Percentiles rank a stretch among this genome's conserved stretches.
phyloP scores from a whole-genome alignment of 2,329 filamentous ascomycete genomes.

The Tolypocladium paradoxum region DNA sequence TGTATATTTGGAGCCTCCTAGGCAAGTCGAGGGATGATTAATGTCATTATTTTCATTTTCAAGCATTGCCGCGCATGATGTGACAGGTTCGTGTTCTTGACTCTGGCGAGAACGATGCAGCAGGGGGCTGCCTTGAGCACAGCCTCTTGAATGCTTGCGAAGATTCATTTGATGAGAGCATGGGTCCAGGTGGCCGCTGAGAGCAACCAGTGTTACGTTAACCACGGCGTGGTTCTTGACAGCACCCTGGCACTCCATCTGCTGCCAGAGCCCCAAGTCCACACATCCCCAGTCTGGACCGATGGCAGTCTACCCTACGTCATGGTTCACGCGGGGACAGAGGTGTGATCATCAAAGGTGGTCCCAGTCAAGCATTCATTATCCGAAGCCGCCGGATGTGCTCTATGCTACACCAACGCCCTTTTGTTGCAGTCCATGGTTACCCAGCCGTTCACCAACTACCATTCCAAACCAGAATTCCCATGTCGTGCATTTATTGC shows the following conservation, averaged over 20 bases:
- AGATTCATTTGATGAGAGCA: neutral
- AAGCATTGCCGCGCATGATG: neutral
- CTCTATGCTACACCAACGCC: conserved; percentile 34
- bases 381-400: conserved; percentile 27
- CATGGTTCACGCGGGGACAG: conserved; percentile 5
- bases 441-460: conserved; percentile 17
- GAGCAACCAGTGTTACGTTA: too few relatives aligned
- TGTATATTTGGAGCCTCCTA: conserved; percentile 7
- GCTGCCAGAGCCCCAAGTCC: neutral
- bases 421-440: conserved; percentile 20
- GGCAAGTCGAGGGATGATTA: neutral
- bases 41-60: neutral
- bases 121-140: too few relatives aligned
- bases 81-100: neutral
- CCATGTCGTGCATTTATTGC: conserved; percentile 33
- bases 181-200: neutral
- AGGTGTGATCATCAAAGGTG: neutral
- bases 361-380: conserved; percentile 24
- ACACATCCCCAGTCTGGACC: neutral
- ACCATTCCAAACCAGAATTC: conserved; percentile 17
- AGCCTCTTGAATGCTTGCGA: neutral
- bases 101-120: too few relatives aligned
- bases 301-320: neutral
- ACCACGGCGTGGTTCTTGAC: too few relatives aligned
- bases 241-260: neutral